Evolutionary conservation across 371 early-diverging fungal species (phyloP).

Genomic region (Mucor sp.): DNA sequence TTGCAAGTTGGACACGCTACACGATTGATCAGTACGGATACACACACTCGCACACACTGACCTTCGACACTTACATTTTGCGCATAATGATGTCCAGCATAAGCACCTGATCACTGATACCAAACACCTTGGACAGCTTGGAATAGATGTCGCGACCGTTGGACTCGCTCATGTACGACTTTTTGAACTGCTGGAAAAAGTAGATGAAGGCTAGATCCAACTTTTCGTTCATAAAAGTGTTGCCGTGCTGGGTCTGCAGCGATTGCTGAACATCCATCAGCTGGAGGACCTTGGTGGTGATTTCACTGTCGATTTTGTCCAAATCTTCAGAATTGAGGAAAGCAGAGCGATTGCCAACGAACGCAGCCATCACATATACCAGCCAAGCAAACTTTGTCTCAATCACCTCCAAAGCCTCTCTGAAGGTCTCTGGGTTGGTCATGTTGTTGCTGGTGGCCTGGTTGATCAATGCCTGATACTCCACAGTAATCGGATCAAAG

Average conservation of each 20-base stretch:
- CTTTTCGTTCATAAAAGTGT: slow-evolving; percentile 50
- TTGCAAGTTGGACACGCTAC: slow-evolving; percentile 29
- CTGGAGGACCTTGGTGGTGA: slow-evolving; percentile 61
- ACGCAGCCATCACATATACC: slow-evolving; percentile 76
- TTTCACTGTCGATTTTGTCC: slow-evolving; percentile 67
- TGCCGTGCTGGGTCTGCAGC: slow-evolving; percentile 45
- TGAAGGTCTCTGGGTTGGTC: slow-evolving; percentile 34
- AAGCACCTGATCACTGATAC: slow-evolving; percentile 55
- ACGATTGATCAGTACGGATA: background rate
- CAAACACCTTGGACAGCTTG: slow-evolving; percentile 54
- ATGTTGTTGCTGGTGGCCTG: slow-evolving; percentile 1
- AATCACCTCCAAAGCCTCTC: slow-evolving; percentile 51
- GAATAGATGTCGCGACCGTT: slow-evolving; percentile 51
- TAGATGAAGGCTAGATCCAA: slow-evolving; percentile 79
- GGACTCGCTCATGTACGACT: slow-evolving; percentile 71
- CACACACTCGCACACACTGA: background rate
- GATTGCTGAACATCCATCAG: slow-evolving; percentile 59
- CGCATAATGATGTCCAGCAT: slow-evolving; percentile 74
- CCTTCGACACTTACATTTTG: slow-evolving; percentile 53
- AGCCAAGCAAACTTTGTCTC: slow-evolving; percentile 83
- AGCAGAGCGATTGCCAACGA: slow-evolving; percentile 64
- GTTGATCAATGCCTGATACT: slow-evolving; percentile 59
- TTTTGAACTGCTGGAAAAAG: slow-evolving; percentile 76
- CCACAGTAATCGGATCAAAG: slow-evolving; percentile 67
- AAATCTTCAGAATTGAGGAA: slow-evolving; percentile 66